A percentile compares a stretch with the other conserved stretches of the same genome.
Conservation (phyloP, 768 basidiomycete species). For the Pleurotus citrinopileatus region DNA sequence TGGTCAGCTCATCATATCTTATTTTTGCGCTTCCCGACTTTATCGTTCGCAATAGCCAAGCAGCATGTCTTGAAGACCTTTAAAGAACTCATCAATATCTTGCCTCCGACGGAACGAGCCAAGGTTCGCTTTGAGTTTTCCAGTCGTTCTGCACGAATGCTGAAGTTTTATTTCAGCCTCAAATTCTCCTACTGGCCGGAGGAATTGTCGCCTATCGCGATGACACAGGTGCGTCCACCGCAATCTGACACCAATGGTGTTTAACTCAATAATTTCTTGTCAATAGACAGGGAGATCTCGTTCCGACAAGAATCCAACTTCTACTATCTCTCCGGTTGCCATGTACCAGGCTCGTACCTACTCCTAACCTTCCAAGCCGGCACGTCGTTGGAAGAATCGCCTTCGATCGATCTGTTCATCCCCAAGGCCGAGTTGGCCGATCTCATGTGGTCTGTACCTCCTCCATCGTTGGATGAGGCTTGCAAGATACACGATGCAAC, state of each 20-base stretch:
- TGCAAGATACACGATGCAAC: constrained; percentile 56
- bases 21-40: constrained; percentile 5
- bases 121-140: constrained; percentile 43
- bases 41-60: constrained; percentile 33
- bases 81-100: constrained; percentile 41
- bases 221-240: constrained; percentile 83
- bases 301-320: constrained; percentile 67
- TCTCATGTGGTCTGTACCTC: constrained; percentile 88
- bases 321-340: constrained; percentile 76
- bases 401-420: constrained; percentile 68
- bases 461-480: constrained; percentile 58
- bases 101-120: constrained; percentile 45
- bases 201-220: constrained; percentile 49
- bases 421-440: constrained; percentile 71
- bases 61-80: constrained; percentile 55
- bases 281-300: constrained; percentile 11
- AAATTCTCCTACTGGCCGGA: constrained; percentile 67
- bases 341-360: constrained; percentile 67
- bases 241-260: constrained; percentile 80
- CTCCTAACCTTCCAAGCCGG: constrained; percentile 56
- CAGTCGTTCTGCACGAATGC: neutral
- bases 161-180: constrained; percentile 43
- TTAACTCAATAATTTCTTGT: neutral
- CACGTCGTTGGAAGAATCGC: constrained; percentile 36
- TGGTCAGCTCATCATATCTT: neutral